Conservation (phyloP, 2,329 filamentous ascomycete species). For the Penicillium sp. region DNA sequence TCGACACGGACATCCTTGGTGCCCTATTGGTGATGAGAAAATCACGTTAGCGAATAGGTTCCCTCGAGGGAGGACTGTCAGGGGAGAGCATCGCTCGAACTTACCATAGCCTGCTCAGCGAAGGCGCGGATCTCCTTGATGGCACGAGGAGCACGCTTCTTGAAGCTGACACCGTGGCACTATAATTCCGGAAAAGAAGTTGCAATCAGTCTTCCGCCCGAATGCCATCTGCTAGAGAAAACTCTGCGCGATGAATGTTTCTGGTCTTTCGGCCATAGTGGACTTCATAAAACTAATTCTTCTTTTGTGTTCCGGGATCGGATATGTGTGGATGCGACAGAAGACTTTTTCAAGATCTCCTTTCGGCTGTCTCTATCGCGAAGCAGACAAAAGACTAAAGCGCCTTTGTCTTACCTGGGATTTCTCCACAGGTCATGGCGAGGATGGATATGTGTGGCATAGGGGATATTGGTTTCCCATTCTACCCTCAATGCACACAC, state of each 20-base stretch:
- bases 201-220: conserved; percentile 68
- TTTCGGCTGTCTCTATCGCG: conserved; percentile 7
- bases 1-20: conserved; percentile 96
- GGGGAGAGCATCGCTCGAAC: conserved; percentile 38
- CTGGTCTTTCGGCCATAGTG: conserved; percentile 51
- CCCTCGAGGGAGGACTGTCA: background rate
- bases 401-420: conserved; percentile 7
- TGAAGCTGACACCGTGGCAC: conserved; percentile 97
- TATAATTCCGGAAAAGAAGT: conserved; percentile 50
- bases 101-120: conserved; percentile 92
- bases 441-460: conserved; percentile 10
- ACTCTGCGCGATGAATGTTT: conserved; percentile 27
- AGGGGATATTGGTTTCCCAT: conserved; percentile 8
- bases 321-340: conserved; percentile 14
- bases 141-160: conserved; percentile 97
- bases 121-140: conserved; percentile 99
- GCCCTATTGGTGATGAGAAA: conserved; percentile 58
- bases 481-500: conserved; percentile 1
- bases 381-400: conserved; percentile 8
- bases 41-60: background rate
- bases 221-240: conserved; percentile 43
- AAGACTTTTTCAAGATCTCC: conserved; percentile 12
- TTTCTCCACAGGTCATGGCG: conserved; percentile 12
- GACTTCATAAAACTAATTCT: conserved; percentile 70
- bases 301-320: conserved; percentile 33